phyloP scores from a whole-genome alignment of 495 filamentous ascomycete species.

The Penicillium simplicissimum region DNA sequence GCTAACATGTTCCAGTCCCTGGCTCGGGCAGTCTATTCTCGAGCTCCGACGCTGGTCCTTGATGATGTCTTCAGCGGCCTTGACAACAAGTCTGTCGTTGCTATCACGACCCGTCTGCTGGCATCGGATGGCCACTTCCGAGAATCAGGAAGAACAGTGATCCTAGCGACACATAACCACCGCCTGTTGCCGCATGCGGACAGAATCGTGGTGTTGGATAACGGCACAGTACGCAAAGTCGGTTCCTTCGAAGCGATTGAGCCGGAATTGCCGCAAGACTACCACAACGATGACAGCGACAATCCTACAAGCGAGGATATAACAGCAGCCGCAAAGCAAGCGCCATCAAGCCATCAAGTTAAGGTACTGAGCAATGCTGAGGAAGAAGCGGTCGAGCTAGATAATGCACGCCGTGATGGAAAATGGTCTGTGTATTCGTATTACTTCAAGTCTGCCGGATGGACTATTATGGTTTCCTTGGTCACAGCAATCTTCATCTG shows the following conservation, averaged over 20 bases:
- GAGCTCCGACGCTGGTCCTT: slow-evolving; percentile 9
- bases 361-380: background rate
- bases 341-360: too few relatives aligned
- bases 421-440: slow-evolving; percentile 50
- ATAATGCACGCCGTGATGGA: slow-evolving; percentile 34
- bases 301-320: background rate
- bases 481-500: background rate
- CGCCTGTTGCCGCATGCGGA: slow-evolving; percentile 8
- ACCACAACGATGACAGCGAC: background rate
- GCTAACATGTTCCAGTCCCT: slow-evolving; percentile 15
- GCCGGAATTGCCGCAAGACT: slow-evolving; percentile 1
- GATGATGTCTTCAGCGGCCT: slow-evolving; percentile 28
- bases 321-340: background rate
- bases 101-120: slow-evolving; percentile 17
- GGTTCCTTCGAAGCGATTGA: slow-evolving; percentile 7
- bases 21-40: slow-evolving; percentile 27
- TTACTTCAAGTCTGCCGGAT: slow-evolving; percentile 40
- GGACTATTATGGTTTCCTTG: background rate
- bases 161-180: slow-evolving; percentile 17
- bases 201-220: slow-evolving; percentile 7
- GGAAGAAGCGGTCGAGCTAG: background rate
- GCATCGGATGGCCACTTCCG: slow-evolving; percentile 20
- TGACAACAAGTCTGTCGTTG: slow-evolving; percentile 14
- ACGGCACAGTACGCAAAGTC: background rate
- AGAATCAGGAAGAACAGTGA: slow-evolving; percentile 19